Evolutionary conservation across 2,329 filamentous ascomycete species (phyloP).

Genomic region (Aspergillus vadensis): DNA sequence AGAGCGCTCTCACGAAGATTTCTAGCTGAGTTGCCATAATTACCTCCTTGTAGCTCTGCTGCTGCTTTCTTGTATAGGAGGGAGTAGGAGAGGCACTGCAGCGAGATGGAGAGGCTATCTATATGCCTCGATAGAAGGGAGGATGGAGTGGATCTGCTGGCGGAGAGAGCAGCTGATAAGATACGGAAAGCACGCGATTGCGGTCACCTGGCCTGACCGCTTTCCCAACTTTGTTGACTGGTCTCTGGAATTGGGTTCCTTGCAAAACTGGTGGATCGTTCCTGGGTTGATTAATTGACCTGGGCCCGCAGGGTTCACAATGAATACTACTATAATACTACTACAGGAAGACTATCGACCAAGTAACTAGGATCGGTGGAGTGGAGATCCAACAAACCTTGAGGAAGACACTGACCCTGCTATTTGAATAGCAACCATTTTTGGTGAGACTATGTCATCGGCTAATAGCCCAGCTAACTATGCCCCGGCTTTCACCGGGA

Average conservation of each 20-base stretch:
- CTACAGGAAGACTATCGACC: too few species aligned
- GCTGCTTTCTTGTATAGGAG: background rate
- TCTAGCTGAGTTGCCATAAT: constrained; percentile 37
- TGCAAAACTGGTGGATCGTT: background rate
- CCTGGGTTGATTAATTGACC: constrained; percentile 26
- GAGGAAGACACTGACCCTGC: too few species aligned
- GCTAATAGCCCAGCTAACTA: too few species aligned
- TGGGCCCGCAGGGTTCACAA: too few species aligned
- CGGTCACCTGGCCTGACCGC: background rate
- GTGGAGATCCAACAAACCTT: too few species aligned
- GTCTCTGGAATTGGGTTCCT: background rate
- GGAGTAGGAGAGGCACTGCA: background rate
- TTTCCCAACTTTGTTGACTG: background rate
- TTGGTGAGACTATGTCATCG: too few species aligned
- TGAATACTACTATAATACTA: too few species aligned
- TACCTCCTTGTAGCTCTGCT: background rate
- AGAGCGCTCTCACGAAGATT: constrained; percentile 43
- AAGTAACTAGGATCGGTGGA: too few species aligned
- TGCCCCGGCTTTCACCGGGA: too few species aligned
- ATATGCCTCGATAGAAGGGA: background rate
- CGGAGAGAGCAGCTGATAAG: constrained; percentile 4
- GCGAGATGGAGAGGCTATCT: background rate
- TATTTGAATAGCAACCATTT: too few species aligned
- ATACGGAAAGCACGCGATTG: constrained; percentile 6
- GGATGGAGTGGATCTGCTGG: constrained; percentile 9